These are phyloP conservation scores for Mucor mucedo DNA, from an alignment of 371 early-diverging fungal species.

Conservation along the genomic window DNA sequence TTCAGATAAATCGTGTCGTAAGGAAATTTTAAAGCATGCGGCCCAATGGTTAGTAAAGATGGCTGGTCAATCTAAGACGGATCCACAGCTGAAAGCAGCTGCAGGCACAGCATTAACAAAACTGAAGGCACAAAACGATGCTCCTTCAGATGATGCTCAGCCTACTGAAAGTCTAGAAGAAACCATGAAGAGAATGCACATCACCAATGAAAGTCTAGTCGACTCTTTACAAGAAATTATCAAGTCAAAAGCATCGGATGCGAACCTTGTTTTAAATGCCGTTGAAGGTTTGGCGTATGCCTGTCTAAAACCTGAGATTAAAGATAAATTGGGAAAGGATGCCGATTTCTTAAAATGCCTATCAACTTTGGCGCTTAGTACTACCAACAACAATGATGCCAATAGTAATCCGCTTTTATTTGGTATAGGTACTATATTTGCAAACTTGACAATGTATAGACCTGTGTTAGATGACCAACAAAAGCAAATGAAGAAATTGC, in stretches of 20 bases:
- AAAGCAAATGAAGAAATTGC: conserved; percentile 77
- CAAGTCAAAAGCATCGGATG: conserved; percentile 42
- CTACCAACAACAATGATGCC: conserved; percentile 37
- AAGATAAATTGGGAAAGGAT: conserved; percentile 66
- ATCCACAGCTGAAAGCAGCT: conserved; percentile 59
- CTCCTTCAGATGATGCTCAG: conserved; percentile 12
- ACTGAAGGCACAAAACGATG: conserved; percentile 52
- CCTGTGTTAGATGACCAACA: conserved; percentile 78
- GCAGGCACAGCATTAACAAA: conserved; percentile 73
- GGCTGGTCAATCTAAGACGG: conserved; percentile 45
- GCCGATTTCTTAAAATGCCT: conserved; percentile 60
- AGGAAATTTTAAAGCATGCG: conserved; percentile 59
- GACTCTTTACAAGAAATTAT: conserved; percentile 43
- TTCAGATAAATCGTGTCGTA: conserved; percentile 66
- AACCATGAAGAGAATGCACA: conserved; percentile 40
- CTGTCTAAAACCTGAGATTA: conserved; percentile 62
- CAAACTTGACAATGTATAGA: conserved; percentile 74
- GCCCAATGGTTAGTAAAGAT: conserved; percentile 59
- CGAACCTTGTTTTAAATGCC: conserved; percentile 35
- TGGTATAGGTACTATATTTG: conserved; percentile 72
- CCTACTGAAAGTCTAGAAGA: conserved; percentile 23
- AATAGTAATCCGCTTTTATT: conserved; percentile 58
- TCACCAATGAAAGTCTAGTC: conserved; percentile 37
- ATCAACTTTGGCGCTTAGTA: conserved; percentile 53
- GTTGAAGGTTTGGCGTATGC: conserved; percentile 83